A percentile compares a stretch with the other conserved stretches of the same genome.
Conservation (phyloP, 108 stramenopile species). For the Fistulifera solaris region DNA sequence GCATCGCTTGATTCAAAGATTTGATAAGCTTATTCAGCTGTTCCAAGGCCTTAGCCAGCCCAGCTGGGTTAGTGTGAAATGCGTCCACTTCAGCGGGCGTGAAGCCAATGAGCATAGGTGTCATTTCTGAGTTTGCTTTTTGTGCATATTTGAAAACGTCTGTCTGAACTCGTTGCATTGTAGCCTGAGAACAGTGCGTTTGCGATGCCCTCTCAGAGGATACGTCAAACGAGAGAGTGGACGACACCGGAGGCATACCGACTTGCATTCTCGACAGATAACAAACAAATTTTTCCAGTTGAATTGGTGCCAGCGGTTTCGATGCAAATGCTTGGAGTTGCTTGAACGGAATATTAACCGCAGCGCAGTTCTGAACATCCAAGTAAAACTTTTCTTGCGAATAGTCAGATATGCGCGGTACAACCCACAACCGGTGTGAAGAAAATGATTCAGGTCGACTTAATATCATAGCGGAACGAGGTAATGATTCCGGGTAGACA, state of each 20-base stretch:
- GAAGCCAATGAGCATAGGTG: constrained; percentile 76
- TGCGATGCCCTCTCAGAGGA: constrained; percentile 52
- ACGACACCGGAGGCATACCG: constrained; percentile 50
- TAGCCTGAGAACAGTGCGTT: constrained; percentile 86
- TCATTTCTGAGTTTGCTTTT: constrained; percentile 66
- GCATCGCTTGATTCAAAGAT: constrained; percentile 78
- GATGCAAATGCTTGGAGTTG: constrained; percentile 83
- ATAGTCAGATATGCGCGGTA: constrained; percentile 77
- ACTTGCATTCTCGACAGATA: constrained; percentile 56
- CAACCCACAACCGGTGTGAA: constrained; percentile 76
- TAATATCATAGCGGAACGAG: constrained; percentile 56
- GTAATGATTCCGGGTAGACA: constrained; percentile 31
- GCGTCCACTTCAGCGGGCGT: constrained; percentile 62
- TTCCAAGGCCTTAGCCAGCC: constrained; percentile 49
- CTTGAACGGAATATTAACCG: constrained; percentile 81
- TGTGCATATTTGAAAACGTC: constrained; percentile 76
- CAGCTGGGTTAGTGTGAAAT: constrained; percentile 58
- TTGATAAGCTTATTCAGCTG: constrained; percentile 72
- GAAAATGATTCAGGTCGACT: constrained; percentile 66
- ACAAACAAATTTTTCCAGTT: constrained; percentile 69
- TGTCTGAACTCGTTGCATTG: constrained; percentile 65
- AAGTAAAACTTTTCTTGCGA: constrained; percentile 58
- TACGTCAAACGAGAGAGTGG: constrained; percentile 72
- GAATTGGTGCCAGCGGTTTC: constrained; percentile 79
- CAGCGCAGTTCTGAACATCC: constrained; percentile 83